A percentile compares a stretch with the other conserved stretches of the same genome.
phyloP scores from a whole-genome alignment of 257 asterid genomes.

The Buddleja alternifolia region DNA sequence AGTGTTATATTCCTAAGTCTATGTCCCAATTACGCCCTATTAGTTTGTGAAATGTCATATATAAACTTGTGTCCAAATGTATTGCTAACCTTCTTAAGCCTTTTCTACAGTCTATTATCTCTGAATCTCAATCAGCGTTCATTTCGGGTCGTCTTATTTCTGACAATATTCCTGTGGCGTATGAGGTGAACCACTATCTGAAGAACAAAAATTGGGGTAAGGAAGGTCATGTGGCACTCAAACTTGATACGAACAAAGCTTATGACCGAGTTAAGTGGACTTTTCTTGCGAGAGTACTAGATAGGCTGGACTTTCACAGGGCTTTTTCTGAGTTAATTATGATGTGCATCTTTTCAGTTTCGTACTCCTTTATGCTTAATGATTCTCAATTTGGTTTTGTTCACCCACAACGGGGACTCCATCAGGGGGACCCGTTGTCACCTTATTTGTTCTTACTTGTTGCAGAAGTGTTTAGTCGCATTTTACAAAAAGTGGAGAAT shows the following conservation, averaged over 20 bases:
- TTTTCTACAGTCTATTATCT: not conserved
- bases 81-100: not conserved
- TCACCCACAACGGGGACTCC: no score
- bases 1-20: no score
- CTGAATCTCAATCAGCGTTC: not conserved
- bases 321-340: not conserved
- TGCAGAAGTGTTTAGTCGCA: no score
- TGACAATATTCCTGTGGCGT: not conserved
- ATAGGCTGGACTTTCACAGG: not conserved
- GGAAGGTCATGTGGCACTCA: not conserved
- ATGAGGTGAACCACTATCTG: not conserved
- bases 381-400: no score
- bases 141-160: not conserved
- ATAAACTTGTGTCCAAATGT: not conserved
- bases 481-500: no score
- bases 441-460: no score
- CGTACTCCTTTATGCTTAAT: not conserved
- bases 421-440: no score
- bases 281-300: not conserved
- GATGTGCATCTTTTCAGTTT: not conserved
- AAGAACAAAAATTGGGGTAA: not conserved
- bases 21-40: no score
- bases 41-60: not conserved
- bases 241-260: not conserved
- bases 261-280: not conserved